phyloP scores from a whole-genome alignment of 78 protist species.

The Paratrimastix pyriformis region DNA sequence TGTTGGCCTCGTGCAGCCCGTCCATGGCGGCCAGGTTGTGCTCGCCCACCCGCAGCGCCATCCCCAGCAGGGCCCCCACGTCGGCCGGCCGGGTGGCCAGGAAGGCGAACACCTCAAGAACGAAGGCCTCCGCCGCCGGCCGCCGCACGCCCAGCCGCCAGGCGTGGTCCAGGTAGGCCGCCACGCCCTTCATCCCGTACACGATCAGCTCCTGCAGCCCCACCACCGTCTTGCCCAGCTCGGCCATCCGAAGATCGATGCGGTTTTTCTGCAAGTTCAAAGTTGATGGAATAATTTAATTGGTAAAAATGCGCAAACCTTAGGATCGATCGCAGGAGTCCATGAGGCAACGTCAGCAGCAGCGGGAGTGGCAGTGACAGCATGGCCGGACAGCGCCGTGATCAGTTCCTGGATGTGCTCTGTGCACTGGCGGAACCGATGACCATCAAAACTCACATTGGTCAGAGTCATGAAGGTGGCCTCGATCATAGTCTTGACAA shows the following conservation, averaged over 20 bases:
- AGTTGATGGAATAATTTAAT: no score
- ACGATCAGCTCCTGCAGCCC: no score
- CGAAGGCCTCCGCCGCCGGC: not conserved
- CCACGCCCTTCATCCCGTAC: conserved; percentile 61
- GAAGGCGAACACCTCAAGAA: no score
- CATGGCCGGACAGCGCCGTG: not conserved
- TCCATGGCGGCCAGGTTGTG: conserved; percentile 35
- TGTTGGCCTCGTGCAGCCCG: conserved; percentile 42
- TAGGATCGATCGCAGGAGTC: not conserved
- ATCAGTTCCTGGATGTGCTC: not conserved
- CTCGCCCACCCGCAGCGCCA: conserved; percentile 30
- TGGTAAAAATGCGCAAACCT: no score
- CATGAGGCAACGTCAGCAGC: not conserved
- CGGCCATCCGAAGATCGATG: no score
- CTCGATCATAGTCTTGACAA: no score
- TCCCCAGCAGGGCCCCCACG: not conserved
- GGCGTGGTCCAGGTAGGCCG: conserved; percentile 54
- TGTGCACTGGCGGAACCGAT: conserved; percentile 16
- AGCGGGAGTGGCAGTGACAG: not conserved
- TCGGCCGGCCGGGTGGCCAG: no score
- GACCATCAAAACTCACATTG: conserved; percentile 55
- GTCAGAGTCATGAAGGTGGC: conserved; percentile 55
- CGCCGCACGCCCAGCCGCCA: not conserved
- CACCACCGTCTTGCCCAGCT: no score
- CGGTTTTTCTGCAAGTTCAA: no score